phyloP scores from a whole-genome alignment of 2,329 filamentous ascomycete genomes.

The Phialophora expanda region DNA sequence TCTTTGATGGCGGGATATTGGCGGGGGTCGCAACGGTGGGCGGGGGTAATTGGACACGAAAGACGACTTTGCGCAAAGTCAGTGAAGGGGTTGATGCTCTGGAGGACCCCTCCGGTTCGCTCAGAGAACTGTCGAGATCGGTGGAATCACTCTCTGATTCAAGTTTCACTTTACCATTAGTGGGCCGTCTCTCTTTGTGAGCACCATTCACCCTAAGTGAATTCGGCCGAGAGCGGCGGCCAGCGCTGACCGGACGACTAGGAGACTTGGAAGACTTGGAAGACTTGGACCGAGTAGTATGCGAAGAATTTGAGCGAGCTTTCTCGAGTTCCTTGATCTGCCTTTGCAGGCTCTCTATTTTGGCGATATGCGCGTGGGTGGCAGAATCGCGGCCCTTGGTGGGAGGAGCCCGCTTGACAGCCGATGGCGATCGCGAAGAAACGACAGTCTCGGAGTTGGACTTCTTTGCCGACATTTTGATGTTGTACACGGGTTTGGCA shows the following conservation, averaged over 20 bases:
- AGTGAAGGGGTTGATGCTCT: conserved; percentile 25
- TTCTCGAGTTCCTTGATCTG: conserved; percentile 9
- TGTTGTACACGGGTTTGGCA: conserved; percentile 41
- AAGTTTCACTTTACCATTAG: conserved; percentile 24
- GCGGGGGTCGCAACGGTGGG: conserved; percentile 58
- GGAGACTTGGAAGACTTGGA: conserved; percentile 18
- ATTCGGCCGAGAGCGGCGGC: neutral
- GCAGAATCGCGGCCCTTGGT: conserved; percentile 24
- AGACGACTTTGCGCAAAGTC: conserved; percentile 47
- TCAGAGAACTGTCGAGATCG: conserved; percentile 16
- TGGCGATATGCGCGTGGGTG: conserved; percentile 13
- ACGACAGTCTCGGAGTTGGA: conserved; percentile 26
- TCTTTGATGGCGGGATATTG: conserved; percentile 53
- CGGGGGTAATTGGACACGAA: conserved; percentile 59
- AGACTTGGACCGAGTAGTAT: neutral
- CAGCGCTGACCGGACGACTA: conserved; percentile 10
- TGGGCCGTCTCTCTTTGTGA: conserved; percentile 2
- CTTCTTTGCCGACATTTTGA: conserved; percentile 42
- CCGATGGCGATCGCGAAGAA: conserved; percentile 16
- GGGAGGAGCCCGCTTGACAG: conserved; percentile 24
- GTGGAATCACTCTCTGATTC: conserved; percentile 24
- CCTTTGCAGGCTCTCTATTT: conserved; percentile 20
- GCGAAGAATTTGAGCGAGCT: conserved; percentile 19
- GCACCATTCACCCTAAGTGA: conserved; percentile 24
- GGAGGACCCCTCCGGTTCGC: conserved; percentile 3